These are phyloP conservation scores for Sedum album DNA, from an alignment of 164 flowering plant species.

Conservation along the genomic window DNA sequence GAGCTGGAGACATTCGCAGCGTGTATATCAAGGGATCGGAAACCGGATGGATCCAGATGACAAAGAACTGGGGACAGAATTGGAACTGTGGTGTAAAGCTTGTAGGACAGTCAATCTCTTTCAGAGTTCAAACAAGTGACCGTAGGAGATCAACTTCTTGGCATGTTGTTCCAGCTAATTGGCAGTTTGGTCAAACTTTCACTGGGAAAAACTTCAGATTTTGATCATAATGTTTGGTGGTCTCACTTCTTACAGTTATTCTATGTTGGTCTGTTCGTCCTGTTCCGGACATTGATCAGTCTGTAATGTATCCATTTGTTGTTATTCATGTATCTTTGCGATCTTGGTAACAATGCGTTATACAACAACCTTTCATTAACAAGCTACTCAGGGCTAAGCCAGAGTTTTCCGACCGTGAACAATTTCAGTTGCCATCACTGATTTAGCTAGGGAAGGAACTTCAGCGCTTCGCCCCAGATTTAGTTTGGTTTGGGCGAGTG, in stretches of 20 bases:
- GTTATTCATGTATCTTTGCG: background rate
- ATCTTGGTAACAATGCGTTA: background rate
- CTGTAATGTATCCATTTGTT: background rate
- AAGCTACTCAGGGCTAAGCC: too few species aligned
- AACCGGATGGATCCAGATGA: slow-evolving; percentile 3
- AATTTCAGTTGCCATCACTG: too few species aligned
- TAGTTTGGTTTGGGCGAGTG: background rate
- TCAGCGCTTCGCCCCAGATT: slow-evolving; percentile 32
- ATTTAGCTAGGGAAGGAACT: slow-evolving; percentile 8
- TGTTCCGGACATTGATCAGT: background rate
- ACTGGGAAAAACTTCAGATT: slow-evolving; percentile 7
- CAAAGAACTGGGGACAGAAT: slow-evolving; percentile 7
- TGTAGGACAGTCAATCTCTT: slow-evolving; percentile 3
- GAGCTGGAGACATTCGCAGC: slow-evolving; percentile 2
- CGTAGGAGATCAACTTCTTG: background rate
- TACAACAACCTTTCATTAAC: too few species aligned
- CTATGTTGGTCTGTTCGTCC: too few species aligned
- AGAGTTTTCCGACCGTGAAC: too few species aligned
- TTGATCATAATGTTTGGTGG: background rate
- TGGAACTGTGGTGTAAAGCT: background rate
- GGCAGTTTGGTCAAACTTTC: slow-evolving; percentile 7
- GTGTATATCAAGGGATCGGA: slow-evolving; percentile 4
- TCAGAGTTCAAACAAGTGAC: slow-evolving; percentile 8
- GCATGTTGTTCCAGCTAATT: slow-evolving; percentile 2
- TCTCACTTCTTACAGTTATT: too few species aligned